Evolutionary conservation across 2,329 filamentous ascomycete species (phyloP).

Genomic region (Fusarium armeniacum): DNA sequence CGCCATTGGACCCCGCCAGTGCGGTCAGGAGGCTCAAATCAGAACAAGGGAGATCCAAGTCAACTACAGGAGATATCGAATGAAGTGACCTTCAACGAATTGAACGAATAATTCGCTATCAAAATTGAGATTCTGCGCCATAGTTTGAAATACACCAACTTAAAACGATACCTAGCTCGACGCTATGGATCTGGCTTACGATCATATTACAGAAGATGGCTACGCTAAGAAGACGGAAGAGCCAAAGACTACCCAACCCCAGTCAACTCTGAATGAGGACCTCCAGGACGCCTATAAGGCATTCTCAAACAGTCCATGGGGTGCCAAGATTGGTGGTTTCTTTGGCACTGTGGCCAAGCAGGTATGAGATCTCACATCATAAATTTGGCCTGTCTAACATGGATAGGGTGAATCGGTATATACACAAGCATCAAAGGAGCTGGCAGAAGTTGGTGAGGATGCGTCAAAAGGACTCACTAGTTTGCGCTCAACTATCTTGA

Average conservation of each 20-base stretch:
- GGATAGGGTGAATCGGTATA: conserved; percentile 82
- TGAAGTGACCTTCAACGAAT: conserved; percentile 22
- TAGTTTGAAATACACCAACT: conserved; percentile 14
- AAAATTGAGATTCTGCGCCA: not conserved
- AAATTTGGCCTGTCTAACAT: conserved; percentile 30
- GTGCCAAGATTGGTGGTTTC: conserved; percentile 86
- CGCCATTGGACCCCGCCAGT: conserved; percentile 43
- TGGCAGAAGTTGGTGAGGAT: conserved; percentile 82
- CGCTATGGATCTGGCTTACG: conserved; percentile 94
- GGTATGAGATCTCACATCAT: conserved; percentile 61
- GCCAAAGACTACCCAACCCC: conserved; percentile 58
- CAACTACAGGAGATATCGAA: conserved; percentile 34
- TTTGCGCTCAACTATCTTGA: conserved; percentile 76
- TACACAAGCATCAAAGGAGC: conserved; percentile 88
- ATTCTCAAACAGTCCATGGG: conserved; percentile 93
- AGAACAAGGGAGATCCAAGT: conserved; percentile 31
- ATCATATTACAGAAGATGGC: conserved; percentile 91
- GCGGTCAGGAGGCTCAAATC: conserved; percentile 44
- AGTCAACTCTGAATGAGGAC: conserved; percentile 81
- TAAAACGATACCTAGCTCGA: conserved; percentile 10
- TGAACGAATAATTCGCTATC: conserved; percentile 9
- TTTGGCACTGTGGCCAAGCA: conserved; percentile 95
- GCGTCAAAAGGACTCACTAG: conserved; percentile 84
- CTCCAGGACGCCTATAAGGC: conserved; percentile 96
- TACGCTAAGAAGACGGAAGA: conserved; percentile 69